phyloP scores from a whole-genome alignment of 306 rosid species.

The Malus fusca region DNA sequence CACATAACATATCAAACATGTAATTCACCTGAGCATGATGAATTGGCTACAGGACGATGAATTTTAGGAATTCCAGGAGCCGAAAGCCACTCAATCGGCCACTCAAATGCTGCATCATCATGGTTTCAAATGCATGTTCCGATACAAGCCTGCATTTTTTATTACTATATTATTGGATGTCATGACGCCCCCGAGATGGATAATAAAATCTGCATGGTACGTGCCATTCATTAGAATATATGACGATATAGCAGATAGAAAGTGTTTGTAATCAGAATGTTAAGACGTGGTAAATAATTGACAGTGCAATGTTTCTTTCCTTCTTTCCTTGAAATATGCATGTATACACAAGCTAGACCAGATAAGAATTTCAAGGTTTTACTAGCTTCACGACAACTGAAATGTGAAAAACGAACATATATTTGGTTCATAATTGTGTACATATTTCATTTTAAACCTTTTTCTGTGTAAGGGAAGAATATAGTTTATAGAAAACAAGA shows the following conservation, averaged over 20 bases:
- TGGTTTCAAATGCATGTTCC: constrained; percentile 90
- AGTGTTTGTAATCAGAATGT: neutral
- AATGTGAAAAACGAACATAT: neutral
- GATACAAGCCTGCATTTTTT: constrained; percentile 66
- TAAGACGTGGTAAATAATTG: neutral
- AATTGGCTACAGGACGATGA: constrained; percentile 31
- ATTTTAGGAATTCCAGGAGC: constrained; percentile 54
- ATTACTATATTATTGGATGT: constrained; percentile 73
- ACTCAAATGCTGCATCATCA: constrained; percentile 71
- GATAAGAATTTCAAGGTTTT: neutral
- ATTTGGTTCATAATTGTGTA: neutral
- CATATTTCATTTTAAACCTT: neutral
- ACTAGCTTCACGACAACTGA: neutral
- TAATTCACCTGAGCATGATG: constrained; percentile 43
- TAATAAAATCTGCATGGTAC: constrained; percentile 60
- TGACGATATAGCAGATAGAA: neutral
- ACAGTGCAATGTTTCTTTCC: neutral
- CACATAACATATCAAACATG: neutral
- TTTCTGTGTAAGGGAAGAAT: neutral
- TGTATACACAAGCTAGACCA: neutral
- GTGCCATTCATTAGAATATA: neutral
- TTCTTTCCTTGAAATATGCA: neutral
- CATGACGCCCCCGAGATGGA: constrained; percentile 81
- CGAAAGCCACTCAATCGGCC: constrained; percentile 84
- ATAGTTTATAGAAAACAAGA: neutral